Evolutionary conservation across 2,329 filamentous ascomycete genomes (phyloP), one percentile per base, ranked within the genome.

Genomic region (Sporothrix globosa): DNA sequence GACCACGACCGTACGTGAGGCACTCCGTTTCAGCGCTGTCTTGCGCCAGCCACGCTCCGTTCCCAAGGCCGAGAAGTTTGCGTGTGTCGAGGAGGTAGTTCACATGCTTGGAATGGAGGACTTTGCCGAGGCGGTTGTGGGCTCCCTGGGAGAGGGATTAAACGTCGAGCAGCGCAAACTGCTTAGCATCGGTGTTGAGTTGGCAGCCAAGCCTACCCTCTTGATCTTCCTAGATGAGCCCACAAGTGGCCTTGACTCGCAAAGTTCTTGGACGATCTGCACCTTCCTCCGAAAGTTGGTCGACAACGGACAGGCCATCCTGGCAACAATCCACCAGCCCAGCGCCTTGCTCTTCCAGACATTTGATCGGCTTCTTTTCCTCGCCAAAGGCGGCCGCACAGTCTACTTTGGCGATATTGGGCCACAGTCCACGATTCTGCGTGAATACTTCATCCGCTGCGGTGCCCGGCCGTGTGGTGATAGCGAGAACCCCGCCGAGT

Each of bases 21-120:
- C 93, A 9, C 85, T 98, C 46, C 88, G 88, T 76, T 97, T 97
- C 80, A 93, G 90, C 76, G 94, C 94, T 24, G 78, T 95, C 7
- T 89, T 97, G 56, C 91, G 94, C 72, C 94, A 97, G 77, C 93
- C 94, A 0, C 88, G 87, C 61, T 84, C 90, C 67, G 86, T 92
- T 19, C 83, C 92, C 2, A 85, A 85, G 11, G 82, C 86, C 27
- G 93, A 97, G 77, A 97, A 97, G 83, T 81, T 95, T 7, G 91
- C 88, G 4, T 97, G 97, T 73, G 93, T 97, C 24, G 90, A 96
- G 61, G 91, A 97, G 77, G 92, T 97, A 10, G 97, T 98, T 77
- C 92, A 91, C 80, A 86, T 97, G 27, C 83, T 97, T 27, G 93
- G 96, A 60, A 97, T 97, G 92, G 86, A 93, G 74, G 88, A 92